Base-by-base conservation (phyloP, 345 rosid genomes). In the Salix koriyanagi region DNA sequence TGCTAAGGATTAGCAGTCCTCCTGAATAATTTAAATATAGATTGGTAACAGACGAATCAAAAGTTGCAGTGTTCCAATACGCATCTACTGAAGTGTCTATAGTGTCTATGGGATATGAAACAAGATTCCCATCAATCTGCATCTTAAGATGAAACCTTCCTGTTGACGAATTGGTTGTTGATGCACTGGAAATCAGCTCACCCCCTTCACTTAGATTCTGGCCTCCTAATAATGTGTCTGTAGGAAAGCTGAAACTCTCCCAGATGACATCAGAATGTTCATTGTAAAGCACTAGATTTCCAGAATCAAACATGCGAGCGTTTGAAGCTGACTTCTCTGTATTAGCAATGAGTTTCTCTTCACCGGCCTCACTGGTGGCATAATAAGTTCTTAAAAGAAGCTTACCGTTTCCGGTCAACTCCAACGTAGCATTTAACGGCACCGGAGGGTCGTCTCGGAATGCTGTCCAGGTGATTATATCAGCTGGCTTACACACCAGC, bases 221-320 rank as follows among this genome's bases (percentile, higher is more conserved):
- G 5, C 74, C 69, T n/a, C 67, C 68, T 28, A 76, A 58, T 26
- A 76, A 16, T n/a, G 79, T 56, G 61, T 69, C 68, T 9, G 79
- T 76, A 9, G 79, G 79, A 21, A 4, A 46, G 1, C 1, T 21
- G 28, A 76, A 76, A 56, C 79, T 76, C 25, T 54, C 28, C 73
- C 79, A 76, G 2, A 76, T 58, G 19, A 19, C 41, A 6, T 56
- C 26, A 16, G 37, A 23, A 36, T 18, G 11, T 6, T 76, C 37
- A 44, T 56, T 41, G 67, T 69, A 68, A 12, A 76, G 70, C 13
- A 76, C 71, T 3, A 46, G 48, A 46, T 70, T 70, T 26, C 73
- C 73, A 21, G 73, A 70, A 70, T 44, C 73, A 5, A 70, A 34
- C 73, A 70, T 26, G 10, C 1, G 6, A 46, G 73, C 73, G 28